Evolutionary conservation across 495 filamentous ascomycete species (phyloP).

Genomic region (Viridothelium virens): DNA sequence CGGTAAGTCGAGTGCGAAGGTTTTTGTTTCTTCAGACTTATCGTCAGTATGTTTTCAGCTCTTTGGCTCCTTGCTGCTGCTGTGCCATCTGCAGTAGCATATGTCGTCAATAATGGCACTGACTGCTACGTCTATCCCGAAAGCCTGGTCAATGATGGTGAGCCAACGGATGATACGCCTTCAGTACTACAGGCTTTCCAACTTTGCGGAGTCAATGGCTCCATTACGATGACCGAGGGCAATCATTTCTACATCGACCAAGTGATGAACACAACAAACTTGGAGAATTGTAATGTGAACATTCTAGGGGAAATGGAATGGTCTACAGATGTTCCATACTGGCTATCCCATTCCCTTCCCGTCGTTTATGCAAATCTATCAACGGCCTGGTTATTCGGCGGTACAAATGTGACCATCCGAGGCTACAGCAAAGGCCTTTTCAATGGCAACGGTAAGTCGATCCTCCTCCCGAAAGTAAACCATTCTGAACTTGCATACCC

Average conservation of each 20-base stretch:
- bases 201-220: slow-evolving; percentile 2
- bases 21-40: neutral
- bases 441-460: slow-evolving; percentile 19
- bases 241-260: slow-evolving; percentile 21
- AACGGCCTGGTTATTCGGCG: slow-evolving; percentile 21
- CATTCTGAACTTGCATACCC: neutral
- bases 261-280: slow-evolving; percentile 22
- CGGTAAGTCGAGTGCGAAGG: neutral
- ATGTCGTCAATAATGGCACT: slow-evolving; percentile 20
- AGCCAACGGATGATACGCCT: slow-evolving; percentile 15
- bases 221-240: slow-evolving; percentile 13
- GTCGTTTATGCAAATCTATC: slow-evolving; percentile 22
- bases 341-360: slow-evolving; percentile 18
- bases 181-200: slow-evolving; percentile 12
- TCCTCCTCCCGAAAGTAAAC: neutral
- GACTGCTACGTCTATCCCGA: slow-evolving; percentile 20
- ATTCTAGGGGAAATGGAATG: slow-evolving; percentile 22
- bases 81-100: neutral
- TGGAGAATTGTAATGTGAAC: slow-evolving; percentile 23
- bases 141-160: slow-evolving; percentile 12
- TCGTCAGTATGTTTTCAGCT: neutral
- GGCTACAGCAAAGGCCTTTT: slow-evolving; percentile 23
- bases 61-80: neutral
- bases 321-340: slow-evolving; percentile 21
- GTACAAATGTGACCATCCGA: slow-evolving; percentile 15